These are phyloP conservation scores for Fraxinus xanthoxyloides DNA, from an alignment of 305 asterid genomes.

Conservation along the genomic window DNA sequence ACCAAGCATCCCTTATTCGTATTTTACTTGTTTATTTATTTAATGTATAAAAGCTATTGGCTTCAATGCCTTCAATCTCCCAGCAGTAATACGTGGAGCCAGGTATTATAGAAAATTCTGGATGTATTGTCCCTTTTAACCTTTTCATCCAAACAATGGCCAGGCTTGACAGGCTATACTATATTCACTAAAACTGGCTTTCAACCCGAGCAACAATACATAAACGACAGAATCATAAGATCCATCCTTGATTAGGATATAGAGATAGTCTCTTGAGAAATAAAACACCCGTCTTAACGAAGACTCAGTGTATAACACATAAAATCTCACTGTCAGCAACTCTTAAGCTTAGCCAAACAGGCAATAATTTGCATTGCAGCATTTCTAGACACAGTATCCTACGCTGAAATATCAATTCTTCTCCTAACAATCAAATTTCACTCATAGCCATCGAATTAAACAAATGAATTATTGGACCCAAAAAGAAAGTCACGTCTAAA, in stretches of 20 bases:
- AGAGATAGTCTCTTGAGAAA: not conserved
- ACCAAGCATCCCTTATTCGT: not conserved
- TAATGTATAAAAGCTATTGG: not conserved
- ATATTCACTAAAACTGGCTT: not conserved
- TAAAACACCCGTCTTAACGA: conserved; percentile 14
- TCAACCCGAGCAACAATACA: not conserved
- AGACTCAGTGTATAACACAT: not conserved
- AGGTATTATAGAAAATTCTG: not conserved
- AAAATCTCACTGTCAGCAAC: conserved; percentile 5
- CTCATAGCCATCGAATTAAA: not conserved
- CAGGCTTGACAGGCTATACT: not conserved
- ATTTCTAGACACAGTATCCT: conserved; percentile 9
- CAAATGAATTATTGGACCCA: not conserved
- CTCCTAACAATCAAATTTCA: not conserved
- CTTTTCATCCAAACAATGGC: not conserved
- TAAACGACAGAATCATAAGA: not conserved
- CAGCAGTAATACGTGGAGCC: not conserved
- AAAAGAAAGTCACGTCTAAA: not conserved
- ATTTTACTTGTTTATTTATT: not conserved
- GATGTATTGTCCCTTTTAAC: not conserved
- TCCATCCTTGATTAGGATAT: not conserved
- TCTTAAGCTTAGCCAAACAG: not conserved
- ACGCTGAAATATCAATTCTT: not conserved
- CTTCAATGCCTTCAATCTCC: not conserved
- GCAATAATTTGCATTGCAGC: not conserved